These are phyloP conservation scores for Lantana camara DNA, from an alignment of 257 asterid genomes.

Conservation along the genomic window DNA sequence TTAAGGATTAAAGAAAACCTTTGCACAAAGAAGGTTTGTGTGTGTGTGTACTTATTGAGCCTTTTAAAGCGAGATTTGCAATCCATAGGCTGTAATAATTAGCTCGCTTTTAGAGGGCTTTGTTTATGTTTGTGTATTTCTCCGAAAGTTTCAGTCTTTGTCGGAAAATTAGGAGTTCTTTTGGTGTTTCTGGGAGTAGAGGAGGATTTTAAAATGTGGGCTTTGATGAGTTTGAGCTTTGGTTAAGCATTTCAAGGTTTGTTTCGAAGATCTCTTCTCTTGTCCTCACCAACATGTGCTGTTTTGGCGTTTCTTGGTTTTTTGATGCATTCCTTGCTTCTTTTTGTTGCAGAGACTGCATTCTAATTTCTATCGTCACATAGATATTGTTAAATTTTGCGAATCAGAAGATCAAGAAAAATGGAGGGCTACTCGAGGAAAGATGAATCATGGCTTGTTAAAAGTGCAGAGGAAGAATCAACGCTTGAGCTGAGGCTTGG, in stretches of 20 bases:
- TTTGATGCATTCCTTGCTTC: slow-evolving; percentile 3
- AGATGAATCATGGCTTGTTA: slow-evolving; percentile 40
- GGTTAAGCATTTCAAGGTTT: slow-evolving; percentile 29
- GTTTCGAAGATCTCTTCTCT: neutral
- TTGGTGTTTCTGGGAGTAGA: too few relatives aligned
- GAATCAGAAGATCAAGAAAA: slow-evolving; percentile 5
- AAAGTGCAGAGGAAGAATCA: slow-evolving; percentile 49
- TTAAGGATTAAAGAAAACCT: neutral
- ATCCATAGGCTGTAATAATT: slow-evolving; percentile 23
- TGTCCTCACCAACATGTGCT: too few relatives aligned
- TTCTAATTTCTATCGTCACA: neutral
- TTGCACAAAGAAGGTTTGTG: neutral
- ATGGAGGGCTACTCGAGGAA: slow-evolving; percentile 65
- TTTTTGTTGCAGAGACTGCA: slow-evolving; percentile 19
- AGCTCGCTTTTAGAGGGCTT: slow-evolving; percentile 1
- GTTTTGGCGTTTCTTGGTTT: neutral
- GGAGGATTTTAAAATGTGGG: slow-evolving; percentile 30
- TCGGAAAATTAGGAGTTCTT: too few relatives aligned
- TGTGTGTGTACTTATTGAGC: slow-evolving; percentile 19
- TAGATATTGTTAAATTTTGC: neutral
- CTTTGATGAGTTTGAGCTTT: slow-evolving; percentile 21
- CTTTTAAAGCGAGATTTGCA: slow-evolving; percentile 38
- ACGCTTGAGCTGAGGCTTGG: slow-evolving; percentile 73
- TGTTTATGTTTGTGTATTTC: neutral
- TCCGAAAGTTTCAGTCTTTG: neutral